Base-by-base conservation (phyloP, 83 land plant genomes). In the Isoetes engelmannii region DNA sequence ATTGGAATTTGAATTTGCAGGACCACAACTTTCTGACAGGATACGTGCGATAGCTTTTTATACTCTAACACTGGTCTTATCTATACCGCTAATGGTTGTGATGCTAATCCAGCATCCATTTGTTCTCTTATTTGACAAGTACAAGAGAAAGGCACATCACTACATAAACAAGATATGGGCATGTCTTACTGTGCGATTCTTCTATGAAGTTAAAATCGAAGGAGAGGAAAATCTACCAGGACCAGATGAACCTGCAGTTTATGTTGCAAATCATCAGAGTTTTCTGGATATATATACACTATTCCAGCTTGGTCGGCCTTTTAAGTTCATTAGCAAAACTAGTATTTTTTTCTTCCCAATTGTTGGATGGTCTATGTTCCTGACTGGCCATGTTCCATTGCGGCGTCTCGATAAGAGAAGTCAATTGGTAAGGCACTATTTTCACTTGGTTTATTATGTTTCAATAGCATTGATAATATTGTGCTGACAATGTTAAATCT, bases 301-400 rank as follows among this genome's bases (percentile, higher is more conserved):
- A 58, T 79, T 94, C 67, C 86, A 84, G 55, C 84, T 94, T 47
- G 89, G 90, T 7, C 81, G 91, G 64, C 83, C 81, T 74, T 94
- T 94, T 72, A 94, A 90, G 61, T 94, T 94, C 79, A 94, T 94
- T 18, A 94, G 99, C 84, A 94, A 94, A 84, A 88, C 84, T 17
- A 69, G 84, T 61, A 85, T 84, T 65, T 94, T 94, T 59, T 63
- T 90, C 42, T 80, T 84, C 69, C 99, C 99, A 6, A 73, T 94
- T 44, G 80, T 88, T 69, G 99, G 99, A 6, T 94, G 99, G 99
- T 84, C 99, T 0, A 94, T 94, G 99, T 88, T 74, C 74, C 45
- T 94, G 49, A 77, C 94, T 75, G 93, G 97, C 48, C 80, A 80
- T 60, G 81, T 94, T 50, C 97, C 96, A 59, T 64, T 90, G 79